Conservation (phyloP, 1,284 basidiomycete genomes). For the Stygiomarasmius scandens region DNA sequence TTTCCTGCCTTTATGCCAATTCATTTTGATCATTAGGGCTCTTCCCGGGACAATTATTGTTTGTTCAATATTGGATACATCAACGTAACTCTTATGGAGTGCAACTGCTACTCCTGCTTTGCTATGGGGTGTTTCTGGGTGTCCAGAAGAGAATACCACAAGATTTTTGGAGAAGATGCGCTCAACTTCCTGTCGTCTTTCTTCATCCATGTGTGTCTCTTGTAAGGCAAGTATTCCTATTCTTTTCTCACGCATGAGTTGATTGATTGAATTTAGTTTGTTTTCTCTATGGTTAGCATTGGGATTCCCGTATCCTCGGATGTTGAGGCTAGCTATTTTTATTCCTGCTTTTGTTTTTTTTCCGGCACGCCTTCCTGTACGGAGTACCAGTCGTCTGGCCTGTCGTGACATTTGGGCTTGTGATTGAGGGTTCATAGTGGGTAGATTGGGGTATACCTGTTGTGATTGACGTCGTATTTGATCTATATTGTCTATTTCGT, state of each 20-base stretch:
- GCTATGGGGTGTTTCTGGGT: not conserved
- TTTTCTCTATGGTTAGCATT: constrained; percentile 7
- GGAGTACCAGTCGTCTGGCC: not conserved
- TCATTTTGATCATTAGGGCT: constrained; percentile 16
- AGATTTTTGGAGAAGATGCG: not conserved
- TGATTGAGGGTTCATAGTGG: not conserved
- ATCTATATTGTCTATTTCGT: no score
- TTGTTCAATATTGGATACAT: not conserved
- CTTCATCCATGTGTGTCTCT: constrained; percentile 12
- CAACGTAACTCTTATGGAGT: not conserved
- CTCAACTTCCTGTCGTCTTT: constrained; percentile 1
- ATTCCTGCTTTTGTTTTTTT: constrained; percentile 12
- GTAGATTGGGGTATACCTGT: no score
- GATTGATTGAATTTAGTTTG: constrained; percentile 13
- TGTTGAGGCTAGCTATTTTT: constrained; percentile 12
- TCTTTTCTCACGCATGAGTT: constrained; percentile 4
- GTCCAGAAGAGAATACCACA: not conserved
- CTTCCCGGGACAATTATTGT: constrained; percentile 19
- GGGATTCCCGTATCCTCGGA: constrained; percentile 9
- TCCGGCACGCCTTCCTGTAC: not conserved
- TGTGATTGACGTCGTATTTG: no score
- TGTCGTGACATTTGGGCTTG: not conserved
- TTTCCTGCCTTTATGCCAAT: constrained; percentile 10
- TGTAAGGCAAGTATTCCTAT: constrained; percentile 5
- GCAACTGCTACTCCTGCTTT: constrained; percentile 9